A percentile compares a stretch with the other conserved stretches of the same genome.
These are phyloP conservation scores for Candolleomyces efflorescens DNA, from an alignment of 768 basidiomycete species.

Conservation along the genomic window DNA sequence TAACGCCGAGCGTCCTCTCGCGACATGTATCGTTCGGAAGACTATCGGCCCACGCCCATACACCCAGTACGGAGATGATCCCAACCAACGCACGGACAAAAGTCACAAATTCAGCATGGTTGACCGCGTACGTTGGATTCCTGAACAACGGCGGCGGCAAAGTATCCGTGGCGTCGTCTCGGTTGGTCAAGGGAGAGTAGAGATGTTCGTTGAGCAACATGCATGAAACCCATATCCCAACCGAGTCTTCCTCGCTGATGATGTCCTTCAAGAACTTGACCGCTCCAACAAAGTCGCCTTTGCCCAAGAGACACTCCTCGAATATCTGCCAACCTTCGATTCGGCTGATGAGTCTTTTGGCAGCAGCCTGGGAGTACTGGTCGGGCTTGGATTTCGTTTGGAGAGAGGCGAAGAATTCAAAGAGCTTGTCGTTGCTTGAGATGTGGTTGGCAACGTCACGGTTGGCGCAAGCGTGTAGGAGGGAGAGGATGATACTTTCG, in stretches of 20 bases:
- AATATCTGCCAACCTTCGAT: slow-evolving; percentile 58
- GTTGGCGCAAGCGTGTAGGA: slow-evolving; percentile 66
- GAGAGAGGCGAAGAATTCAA: slow-evolving; percentile 35
- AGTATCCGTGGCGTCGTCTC: slow-evolving; percentile 29
- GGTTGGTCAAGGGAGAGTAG: slow-evolving; percentile 38
- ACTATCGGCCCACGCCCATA: slow-evolving; percentile 80
- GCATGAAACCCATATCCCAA: slow-evolving; percentile 71
- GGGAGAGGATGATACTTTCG: slow-evolving; percentile 47
- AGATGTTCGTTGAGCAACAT: slow-evolving; percentile 60
- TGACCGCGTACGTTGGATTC: slow-evolving; percentile 19
- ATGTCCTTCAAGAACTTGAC: slow-evolving; percentile 55
- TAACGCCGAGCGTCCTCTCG: slow-evolving; percentile 56
- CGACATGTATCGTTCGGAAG: slow-evolving; percentile 60
- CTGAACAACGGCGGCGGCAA: slow-evolving; percentile 35
- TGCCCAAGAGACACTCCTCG: slow-evolving; percentile 54
- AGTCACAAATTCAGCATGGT: slow-evolving; percentile 57
- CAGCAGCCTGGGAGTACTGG: slow-evolving; percentile 38
- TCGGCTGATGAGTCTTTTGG: slow-evolving; percentile 44
- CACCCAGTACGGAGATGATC: slow-evolving; percentile 60
- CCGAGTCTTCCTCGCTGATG: slow-evolving; percentile 57
- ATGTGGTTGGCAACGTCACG: slow-evolving; percentile 57
- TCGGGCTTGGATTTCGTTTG: slow-evolving; percentile 33
- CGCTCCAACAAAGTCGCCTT: slow-evolving; percentile 47
- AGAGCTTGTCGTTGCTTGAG: slow-evolving; percentile 35
- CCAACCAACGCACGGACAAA: slow-evolving; percentile 69